These are phyloP conservation scores for Asterophora parasitica DNA, from an alignment of 768 basidiomycete species.

Conservation along the genomic window DNA sequence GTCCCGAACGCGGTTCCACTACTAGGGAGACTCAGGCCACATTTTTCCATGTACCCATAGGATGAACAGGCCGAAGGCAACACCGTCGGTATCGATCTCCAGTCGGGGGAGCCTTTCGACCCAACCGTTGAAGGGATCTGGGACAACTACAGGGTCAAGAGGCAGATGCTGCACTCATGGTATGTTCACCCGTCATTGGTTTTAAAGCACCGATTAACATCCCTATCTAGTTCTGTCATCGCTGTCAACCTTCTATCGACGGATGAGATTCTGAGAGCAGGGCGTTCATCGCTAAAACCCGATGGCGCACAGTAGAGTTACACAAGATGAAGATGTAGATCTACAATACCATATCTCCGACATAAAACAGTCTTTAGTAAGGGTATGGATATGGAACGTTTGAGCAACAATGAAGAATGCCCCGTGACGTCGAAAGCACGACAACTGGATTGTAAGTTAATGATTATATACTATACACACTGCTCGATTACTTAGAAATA, in stretches of 20 bases:
- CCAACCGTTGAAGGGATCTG: conserved; percentile 94
- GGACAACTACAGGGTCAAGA: conserved; percentile 99
- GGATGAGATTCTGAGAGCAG: conserved; percentile 91
- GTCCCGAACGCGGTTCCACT: conserved; percentile 1
- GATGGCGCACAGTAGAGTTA: conserved; percentile 51
- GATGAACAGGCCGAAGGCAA: conserved; percentile 96
- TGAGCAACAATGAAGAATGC: too few relatives aligned
- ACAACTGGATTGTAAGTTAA: conserved; percentile 1
- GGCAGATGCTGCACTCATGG: conserved; percentile 98
- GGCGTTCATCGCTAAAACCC: conserved; percentile 81
- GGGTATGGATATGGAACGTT: too few relatives aligned
- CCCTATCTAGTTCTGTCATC: conserved; percentile 69
- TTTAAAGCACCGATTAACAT: conserved; percentile 14
- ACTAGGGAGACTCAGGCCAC: neutral
- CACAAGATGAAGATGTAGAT: conserved; percentile 1
- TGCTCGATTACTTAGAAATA: conserved; percentile 1
- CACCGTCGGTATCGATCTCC: conserved; percentile 83
- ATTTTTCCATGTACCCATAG: conserved; percentile 28
- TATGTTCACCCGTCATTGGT: conserved; percentile 31
- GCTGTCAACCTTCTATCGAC: conserved; percentile 93
- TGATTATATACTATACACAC: conserved; percentile 1
- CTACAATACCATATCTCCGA: neutral
- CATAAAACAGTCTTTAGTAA: too few relatives aligned
- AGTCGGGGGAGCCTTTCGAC: conserved; percentile 94
- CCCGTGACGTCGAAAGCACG: neutral